phyloP scores from a whole-genome alignment of 2,329 filamentous ascomycete genomes.

The Aspergillus sp. region DNA sequence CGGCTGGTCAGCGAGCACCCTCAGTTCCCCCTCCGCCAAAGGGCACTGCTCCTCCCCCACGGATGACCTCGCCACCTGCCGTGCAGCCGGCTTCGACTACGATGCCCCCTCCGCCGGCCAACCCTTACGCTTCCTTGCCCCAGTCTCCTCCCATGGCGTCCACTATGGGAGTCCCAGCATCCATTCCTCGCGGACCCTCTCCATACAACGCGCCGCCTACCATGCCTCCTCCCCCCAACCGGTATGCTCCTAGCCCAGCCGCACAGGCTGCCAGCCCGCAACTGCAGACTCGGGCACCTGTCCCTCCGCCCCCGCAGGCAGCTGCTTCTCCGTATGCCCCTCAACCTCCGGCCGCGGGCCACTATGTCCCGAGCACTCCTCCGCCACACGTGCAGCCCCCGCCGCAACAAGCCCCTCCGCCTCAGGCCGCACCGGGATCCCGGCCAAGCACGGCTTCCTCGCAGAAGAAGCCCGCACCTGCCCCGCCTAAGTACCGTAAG shows the following conservation, averaged over 20 bases:
- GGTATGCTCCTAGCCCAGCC: slow-evolving; percentile 71
- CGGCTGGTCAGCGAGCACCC: slow-evolving; percentile 62
- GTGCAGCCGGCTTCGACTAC: slow-evolving; percentile 57
- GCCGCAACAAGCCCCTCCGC: slow-evolving; percentile 36
- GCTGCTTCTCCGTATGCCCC: slow-evolving; percentile 61
- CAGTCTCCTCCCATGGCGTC: slow-evolving; percentile 45
- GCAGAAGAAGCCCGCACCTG: slow-evolving; percentile 49
- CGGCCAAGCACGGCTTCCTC: slow-evolving; percentile 54
- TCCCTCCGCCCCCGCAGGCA: slow-evolving; percentile 50
- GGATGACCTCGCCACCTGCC: slow-evolving; percentile 71
- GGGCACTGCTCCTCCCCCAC: slow-evolving; percentile 64
- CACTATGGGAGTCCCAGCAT: slow-evolving; percentile 48
- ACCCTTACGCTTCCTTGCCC: slow-evolving; percentile 40
- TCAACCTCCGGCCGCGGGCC: slow-evolving; percentile 44
- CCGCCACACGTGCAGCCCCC: slow-evolving; percentile 41
- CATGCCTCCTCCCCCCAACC: slow-evolving; percentile 67
- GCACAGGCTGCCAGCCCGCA: slow-evolving; percentile 54
- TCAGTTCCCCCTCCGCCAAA: slow-evolving; percentile 84
- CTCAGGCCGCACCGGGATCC: slow-evolving; percentile 40
- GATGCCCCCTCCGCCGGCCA: slow-evolving; percentile 56
- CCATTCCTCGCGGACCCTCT: slow-evolving; percentile 70
- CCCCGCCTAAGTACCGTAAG: slow-evolving; percentile 69
- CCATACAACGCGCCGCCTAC: slow-evolving; percentile 82
- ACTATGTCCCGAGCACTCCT: slow-evolving; percentile 50
- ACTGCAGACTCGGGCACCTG: slow-evolving; percentile 48